phyloP scores from a whole-genome alignment of 345 rosid species.

The Eucalyptus microcorys region DNA sequence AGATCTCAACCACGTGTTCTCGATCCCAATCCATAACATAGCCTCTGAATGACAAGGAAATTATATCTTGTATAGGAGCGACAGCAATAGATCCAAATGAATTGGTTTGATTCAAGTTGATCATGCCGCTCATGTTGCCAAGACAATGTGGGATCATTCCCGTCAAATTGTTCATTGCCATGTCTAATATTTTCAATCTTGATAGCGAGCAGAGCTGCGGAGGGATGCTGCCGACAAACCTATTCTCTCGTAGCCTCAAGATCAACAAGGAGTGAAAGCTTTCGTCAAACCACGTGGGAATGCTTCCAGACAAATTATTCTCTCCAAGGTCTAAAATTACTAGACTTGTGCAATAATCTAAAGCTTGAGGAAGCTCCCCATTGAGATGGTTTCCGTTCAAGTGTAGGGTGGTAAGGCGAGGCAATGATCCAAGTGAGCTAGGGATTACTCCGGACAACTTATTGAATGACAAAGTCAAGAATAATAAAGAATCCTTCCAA shows the following conservation, averaged over 20 bases:
- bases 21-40: fast-evolving
- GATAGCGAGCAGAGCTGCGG: background rate
- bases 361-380: background rate
- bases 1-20: background rate
- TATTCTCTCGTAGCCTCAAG: background rate
- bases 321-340: background rate
- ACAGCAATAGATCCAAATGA: fast-evolving
- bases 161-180: background rate
- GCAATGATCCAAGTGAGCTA: too few species aligned
- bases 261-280: background rate
- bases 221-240: conserved; percentile 1
- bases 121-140: background rate
- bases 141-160: background rate
- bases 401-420: background rate
- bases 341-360: background rate
- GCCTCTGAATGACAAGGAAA: fast-evolving
- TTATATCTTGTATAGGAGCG: background rate
- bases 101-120: background rate
- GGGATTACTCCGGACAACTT: too few species aligned
- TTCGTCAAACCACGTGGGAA: background rate
- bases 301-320: background rate
- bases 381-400: background rate
- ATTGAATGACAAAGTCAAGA: too few species aligned
- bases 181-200: background rate
- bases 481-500: too few species aligned